phyloP scores from a whole-genome alignment of 176 grass and related monocot species.

The Cenchrus purpureus region DNA sequence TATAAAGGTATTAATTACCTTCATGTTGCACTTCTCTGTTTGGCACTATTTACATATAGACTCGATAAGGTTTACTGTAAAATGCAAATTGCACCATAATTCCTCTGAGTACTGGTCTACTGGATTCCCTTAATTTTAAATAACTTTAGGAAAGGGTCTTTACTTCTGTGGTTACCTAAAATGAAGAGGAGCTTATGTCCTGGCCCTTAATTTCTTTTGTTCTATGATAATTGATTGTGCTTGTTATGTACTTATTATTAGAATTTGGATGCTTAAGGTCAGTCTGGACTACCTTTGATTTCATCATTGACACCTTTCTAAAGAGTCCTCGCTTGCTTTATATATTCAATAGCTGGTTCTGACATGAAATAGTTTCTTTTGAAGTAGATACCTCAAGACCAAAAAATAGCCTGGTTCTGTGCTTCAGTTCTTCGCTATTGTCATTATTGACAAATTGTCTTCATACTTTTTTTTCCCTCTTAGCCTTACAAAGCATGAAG shows the following conservation, averaged over 20 bases:
- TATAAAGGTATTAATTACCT: constrained; percentile 70
- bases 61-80: neutral
- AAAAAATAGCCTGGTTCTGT: neutral
- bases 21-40: constrained; percentile 23
- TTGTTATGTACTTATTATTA: neutral
- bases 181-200: neutral
- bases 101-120: neutral
- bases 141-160: neutral
- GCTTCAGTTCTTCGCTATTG: constrained; percentile 5
- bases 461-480: neutral
- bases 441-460: constrained; percentile 35
- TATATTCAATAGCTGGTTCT: neutral
- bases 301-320: constrained; percentile 15
- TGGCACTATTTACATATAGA: constrained; percentile 9
- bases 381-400: too few species aligned
- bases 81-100: neutral
- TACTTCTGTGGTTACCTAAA: neutral
- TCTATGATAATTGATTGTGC: neutral
- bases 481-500: constrained; percentile 75
- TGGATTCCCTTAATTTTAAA: constrained; percentile 8
- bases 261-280: neutral
- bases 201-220: neutral
- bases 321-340: neutral
- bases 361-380: neutral
- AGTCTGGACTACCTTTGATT: neutral